phyloP scores from a whole-genome alignment of 352 stramenopile species.

The Phytophthora crassamura region DNA sequence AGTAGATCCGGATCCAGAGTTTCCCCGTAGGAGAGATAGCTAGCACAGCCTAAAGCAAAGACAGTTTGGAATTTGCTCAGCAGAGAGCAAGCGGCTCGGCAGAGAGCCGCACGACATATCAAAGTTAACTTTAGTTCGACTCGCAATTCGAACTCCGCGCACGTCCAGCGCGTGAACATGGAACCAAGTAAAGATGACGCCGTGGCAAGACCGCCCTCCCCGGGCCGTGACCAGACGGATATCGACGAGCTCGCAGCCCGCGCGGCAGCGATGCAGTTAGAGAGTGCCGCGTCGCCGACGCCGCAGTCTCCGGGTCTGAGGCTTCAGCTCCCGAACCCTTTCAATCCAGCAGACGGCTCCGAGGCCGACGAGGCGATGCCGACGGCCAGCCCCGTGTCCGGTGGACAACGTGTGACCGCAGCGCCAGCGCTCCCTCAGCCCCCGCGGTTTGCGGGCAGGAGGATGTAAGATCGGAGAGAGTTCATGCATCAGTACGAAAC shows the following conservation, averaged over 20 bases:
- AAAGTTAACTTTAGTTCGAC: constrained; percentile 21
- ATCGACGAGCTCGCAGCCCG: too few relatives aligned
- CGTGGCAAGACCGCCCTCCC: too few relatives aligned
- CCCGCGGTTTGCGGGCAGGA: neutral
- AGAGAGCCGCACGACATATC: neutral
- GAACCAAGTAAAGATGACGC: neutral
- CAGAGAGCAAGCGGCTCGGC: neutral
- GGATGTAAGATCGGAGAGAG: neutral
- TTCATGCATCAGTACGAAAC: constrained; percentile 1
- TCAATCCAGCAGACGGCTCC: too few relatives aligned
- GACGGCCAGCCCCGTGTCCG: too few relatives aligned
- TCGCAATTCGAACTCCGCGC: constrained; percentile 1
- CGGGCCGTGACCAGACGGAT: too few relatives aligned
- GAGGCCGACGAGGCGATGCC: too few relatives aligned
- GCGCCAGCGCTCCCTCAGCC: neutral
- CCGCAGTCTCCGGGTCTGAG: too few relatives aligned
- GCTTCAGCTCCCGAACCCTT: too few relatives aligned
- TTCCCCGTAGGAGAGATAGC: too few relatives aligned
- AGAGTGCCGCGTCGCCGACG: too few relatives aligned
- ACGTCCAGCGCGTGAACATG: constrained; percentile 3
- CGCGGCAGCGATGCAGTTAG: too few relatives aligned
- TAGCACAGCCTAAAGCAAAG: neutral
- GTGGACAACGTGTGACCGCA: neutral
- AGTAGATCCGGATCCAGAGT: too few relatives aligned
- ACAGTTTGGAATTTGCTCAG: constrained; percentile 4